phyloP scores from a whole-genome alignment of 345 rosid genomes.

The Boechera retrofracta region DNA sequence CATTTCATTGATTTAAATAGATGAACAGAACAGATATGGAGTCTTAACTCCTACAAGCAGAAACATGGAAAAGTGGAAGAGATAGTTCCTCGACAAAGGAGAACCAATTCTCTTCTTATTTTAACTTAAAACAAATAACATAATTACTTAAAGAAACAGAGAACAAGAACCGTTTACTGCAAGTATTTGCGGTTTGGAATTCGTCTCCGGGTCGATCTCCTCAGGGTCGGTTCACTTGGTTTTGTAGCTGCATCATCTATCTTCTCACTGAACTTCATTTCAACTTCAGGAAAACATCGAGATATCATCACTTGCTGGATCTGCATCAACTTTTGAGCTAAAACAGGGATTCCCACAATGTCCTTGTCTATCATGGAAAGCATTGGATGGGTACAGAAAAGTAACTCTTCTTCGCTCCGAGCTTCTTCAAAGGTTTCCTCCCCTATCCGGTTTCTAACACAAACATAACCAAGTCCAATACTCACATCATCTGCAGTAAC shows the following conservation, averaged over 20 bases:
- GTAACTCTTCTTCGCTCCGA: constrained; percentile 23
- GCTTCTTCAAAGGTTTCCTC: constrained; percentile 49
- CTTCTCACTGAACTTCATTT: too few species aligned
- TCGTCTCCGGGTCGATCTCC: background rate
- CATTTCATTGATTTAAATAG: background rate
- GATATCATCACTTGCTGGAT: constrained; percentile 36
- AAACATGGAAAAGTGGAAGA: background rate
- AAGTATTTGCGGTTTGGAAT: background rate
- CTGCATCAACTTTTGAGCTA: constrained; percentile 43
- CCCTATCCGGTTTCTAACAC: constrained; percentile 54
- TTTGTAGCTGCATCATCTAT: background rate
- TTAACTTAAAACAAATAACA: too few species aligned
- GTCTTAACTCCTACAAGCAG: background rate
- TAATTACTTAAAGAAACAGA: too few species aligned
- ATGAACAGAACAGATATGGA: background rate
- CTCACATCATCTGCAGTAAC: constrained; percentile 53
- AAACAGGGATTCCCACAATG: constrained; percentile 46
- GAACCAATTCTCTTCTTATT: too few species aligned
- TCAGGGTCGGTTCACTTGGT: background rate
- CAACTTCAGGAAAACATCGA: background rate
- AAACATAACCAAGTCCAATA: constrained; percentile 58
- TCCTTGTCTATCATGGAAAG: constrained; percentile 41
- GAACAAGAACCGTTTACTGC: background rate
- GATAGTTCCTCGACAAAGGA: too few species aligned
- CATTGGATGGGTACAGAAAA: constrained; percentile 38